Evolutionary conservation across 108 stramenopile species (phyloP).

Genomic region (Pseudonitzschia pungens): DNA sequence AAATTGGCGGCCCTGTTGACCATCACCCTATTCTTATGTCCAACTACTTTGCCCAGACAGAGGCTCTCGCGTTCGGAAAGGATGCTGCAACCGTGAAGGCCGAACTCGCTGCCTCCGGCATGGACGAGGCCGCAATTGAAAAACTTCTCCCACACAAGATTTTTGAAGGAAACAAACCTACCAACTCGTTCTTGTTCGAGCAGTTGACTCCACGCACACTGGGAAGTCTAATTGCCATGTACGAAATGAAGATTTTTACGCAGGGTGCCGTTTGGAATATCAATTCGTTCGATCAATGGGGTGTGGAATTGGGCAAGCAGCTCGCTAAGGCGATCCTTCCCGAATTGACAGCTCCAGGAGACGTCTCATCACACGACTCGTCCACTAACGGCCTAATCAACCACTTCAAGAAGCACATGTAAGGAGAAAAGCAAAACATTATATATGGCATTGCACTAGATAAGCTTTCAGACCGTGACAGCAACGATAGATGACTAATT

Average conservation of each 20-base stretch:
- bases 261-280: slow-evolving; percentile 98
- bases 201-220: slow-evolving; percentile 80
- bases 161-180: slow-evolving; percentile 98
- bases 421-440: not conserved
- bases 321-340: slow-evolving; percentile 87
- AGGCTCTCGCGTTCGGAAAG: slow-evolving; percentile 94
- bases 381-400: slow-evolving; percentile 88
- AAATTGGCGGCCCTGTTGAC: slow-evolving; percentile 70
- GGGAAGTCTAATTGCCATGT: slow-evolving; percentile 95
- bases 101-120: slow-evolving; percentile 46
- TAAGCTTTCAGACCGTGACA: too few relatives aligned
- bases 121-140: slow-evolving; percentile 81
- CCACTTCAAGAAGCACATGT: slow-evolving; percentile 73
- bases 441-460: not conserved
- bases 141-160: slow-evolving; percentile 89
- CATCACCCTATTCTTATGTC: slow-evolving; percentile 98
- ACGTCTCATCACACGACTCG: slow-evolving; percentile 70
- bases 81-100: slow-evolving; percentile 50
- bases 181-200: slow-evolving; percentile 86
- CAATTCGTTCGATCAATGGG: slow-evolving; percentile 97
- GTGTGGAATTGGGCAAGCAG: slow-evolving; percentile 96
- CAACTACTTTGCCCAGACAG: slow-evolving; percentile 99
- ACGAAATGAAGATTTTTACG: slow-evolving; percentile 97
- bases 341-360: slow-evolving; percentile 49
- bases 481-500: too few relatives aligned